These are phyloP conservation scores for Pseudogymnoascus sp. DNA, from an alignment of 2,329 filamentous ascomycete species.

Conservation along the genomic window DNA sequence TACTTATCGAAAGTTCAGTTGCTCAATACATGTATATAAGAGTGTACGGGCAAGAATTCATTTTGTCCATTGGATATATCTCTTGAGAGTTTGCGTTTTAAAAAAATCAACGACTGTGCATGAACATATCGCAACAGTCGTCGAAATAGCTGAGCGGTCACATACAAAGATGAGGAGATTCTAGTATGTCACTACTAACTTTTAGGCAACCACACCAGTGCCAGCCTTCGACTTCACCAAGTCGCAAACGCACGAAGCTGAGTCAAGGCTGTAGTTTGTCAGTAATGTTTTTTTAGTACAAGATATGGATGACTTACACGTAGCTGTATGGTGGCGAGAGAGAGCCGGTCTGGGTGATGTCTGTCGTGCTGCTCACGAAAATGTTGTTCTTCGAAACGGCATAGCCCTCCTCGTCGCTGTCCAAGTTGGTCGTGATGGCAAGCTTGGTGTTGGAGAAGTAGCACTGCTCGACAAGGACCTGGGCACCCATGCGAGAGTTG, in stretches of 20 bases:
- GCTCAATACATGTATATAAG: neutral
- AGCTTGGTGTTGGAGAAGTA: neutral
- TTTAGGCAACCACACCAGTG: neutral
- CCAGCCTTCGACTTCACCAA: neutral
- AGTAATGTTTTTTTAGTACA: neutral
- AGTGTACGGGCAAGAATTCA: too few species aligned
- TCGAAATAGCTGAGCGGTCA: neutral
- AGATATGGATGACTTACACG: constrained; percentile 3
- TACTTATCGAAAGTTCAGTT: neutral
- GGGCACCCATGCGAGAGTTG: constrained; percentile 49
- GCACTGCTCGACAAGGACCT: constrained; percentile 42
- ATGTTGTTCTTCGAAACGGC: constrained; percentile 7
- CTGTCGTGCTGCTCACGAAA: constrained; percentile 12
- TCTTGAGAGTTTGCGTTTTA: neutral
- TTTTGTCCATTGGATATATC: neutral
- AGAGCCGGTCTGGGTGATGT: constrained; percentile 14
- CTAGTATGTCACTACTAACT: neutral
- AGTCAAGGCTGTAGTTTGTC: neutral
- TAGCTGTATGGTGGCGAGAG: constrained; percentile 17
- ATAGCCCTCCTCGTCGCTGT: neutral
- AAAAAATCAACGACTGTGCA: neutral
- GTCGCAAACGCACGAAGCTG: neutral
- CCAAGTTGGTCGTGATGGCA: constrained; percentile 4
- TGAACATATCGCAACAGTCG: neutral
- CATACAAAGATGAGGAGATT: neutral